A percentile compares a stretch with the other conserved stretches of the same genome.
Conservation (phyloP, 495 filamentous ascomycete genomes). For the Penicillium tannophilum region DNA sequence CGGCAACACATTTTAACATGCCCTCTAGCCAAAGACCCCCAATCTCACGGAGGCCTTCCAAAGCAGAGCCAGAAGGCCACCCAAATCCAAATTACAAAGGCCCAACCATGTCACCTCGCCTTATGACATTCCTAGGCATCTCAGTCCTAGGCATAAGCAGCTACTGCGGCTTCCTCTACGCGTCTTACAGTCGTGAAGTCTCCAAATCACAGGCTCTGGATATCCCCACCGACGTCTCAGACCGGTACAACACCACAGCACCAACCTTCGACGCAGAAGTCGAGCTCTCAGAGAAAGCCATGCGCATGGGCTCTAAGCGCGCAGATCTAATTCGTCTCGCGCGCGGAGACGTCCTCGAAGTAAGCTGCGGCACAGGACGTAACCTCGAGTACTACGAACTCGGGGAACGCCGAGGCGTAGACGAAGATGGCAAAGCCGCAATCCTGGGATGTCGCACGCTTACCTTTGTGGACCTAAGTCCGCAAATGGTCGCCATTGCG, state of each 20-base stretch:
- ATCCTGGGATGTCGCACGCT: conserved; percentile 47
- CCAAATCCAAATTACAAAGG: conserved; percentile 13
- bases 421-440: conserved; percentile 50
- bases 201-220: conserved; percentile 36
- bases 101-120: conserved; percentile 33
- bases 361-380: conserved; percentile 87
- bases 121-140: conserved; percentile 46
- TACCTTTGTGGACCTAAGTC: conserved; percentile 67
- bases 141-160: conserved; percentile 48
- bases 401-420: conserved; percentile 67
- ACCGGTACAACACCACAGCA: conserved; percentile 60
- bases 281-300: conserved; percentile 63
- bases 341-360: conserved; percentile 82
- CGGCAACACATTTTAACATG: too few relatives aligned
- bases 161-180: conserved; percentile 57
- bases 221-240: conserved; percentile 54
- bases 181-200: conserved; percentile 45
- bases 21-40: conserved; percentile 9
- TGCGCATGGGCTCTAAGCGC: conserved; percentile 65
- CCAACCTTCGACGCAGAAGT: conserved; percentile 64
- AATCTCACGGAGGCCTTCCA: conserved; percentile 10
- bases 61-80: neutral
- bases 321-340: conserved; percentile 61
- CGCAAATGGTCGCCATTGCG: conserved; percentile 63
- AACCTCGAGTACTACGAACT: conserved; percentile 76